A percentile compares a stretch with the other conserved stretches of the same genome.
Evolutionary conservation across 73 alveolate species (phyloP).

Genomic region (Blepharisma stoltei): DNA sequence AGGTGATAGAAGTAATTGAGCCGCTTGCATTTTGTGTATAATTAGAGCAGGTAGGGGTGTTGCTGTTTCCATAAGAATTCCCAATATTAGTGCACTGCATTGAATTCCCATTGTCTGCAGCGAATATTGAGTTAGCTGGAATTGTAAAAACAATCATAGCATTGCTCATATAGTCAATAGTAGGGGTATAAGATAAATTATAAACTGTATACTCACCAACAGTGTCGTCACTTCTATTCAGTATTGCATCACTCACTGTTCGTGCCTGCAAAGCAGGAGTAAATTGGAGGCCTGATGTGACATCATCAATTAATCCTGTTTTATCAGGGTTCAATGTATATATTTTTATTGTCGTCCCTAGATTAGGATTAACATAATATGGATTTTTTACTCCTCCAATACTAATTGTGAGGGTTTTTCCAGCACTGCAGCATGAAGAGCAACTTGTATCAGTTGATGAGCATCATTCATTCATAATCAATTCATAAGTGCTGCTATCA

Average conservation of each 20-base stretch:
- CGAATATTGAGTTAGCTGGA: background rate
- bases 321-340: background rate
- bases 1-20: no score
- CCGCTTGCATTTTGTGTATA: no score
- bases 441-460: conserved; percentile 26
- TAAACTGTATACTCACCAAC: background rate
- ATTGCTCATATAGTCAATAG: background rate
- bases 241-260: background rate
- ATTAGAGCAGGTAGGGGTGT: no score
- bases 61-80: no score
- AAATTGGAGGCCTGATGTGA: conserved; percentile 5
- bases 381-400: background rate
- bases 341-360: background rate
- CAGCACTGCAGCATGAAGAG: background rate
- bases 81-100: no score
- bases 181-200: background rate
- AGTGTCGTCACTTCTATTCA: background rate
- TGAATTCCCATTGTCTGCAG: background rate
- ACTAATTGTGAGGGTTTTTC: background rate
- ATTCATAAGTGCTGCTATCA: background rate
- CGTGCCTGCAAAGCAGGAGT: background rate
- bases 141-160: background rate
- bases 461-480: conserved; percentile 9
- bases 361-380: background rate
- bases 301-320: conserved; percentile 1